Conservation (phyloP, 129 eudicot species). For the Arctium minus region DNA sequence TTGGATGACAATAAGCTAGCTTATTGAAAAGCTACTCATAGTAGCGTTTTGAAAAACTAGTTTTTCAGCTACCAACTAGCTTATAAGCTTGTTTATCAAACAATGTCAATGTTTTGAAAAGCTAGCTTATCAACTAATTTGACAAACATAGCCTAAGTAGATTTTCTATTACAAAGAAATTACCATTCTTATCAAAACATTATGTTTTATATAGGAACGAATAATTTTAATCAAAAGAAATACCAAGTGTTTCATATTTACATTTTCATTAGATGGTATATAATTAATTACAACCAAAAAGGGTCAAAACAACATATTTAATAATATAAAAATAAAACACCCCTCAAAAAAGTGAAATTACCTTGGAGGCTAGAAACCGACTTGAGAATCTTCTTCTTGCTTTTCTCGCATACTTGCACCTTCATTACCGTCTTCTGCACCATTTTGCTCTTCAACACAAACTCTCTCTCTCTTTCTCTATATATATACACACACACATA, state of each 20-base stretch:
- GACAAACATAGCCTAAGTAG: neutral
- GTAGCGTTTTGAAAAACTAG: no score
- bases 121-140: no score
- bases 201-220: no score
- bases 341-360: constrained; percentile 2
- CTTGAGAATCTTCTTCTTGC: constrained; percentile 57
- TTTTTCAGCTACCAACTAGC: no score
- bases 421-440: constrained; percentile 62
- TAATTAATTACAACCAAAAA: neutral
- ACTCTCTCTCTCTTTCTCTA: neutral
- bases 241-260: neutral
- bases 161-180: neutral
- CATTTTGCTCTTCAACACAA: constrained; percentile 25
- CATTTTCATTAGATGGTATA: neutral
- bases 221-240: no score
- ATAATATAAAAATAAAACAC: neutral
- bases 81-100: no score
- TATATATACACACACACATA: neutral
- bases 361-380: constrained; percentile 53
- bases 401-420: constrained; percentile 53
- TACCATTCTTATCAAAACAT: no score
- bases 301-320: neutral
- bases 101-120: no score
- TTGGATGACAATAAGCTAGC: no score
- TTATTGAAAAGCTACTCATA: no score